Evolutionary conservation across 768 basidiomycete genomes (phyloP).

Genomic region (Macrolepiota fuliginosa): DNA sequence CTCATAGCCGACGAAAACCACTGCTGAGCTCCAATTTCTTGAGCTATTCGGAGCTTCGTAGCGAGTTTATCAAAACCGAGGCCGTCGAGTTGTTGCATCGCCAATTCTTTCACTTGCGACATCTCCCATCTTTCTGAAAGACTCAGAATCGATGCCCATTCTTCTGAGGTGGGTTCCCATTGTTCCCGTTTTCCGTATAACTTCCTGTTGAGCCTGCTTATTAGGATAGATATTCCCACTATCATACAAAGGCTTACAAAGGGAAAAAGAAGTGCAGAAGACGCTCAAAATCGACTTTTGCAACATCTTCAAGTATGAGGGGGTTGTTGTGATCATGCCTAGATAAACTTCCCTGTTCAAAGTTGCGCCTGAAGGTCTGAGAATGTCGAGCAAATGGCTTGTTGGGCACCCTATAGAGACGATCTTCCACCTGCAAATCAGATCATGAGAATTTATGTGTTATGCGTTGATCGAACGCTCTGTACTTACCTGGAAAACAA

Average conservation of each 20-base stretch:
- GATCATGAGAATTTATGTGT: not conserved
- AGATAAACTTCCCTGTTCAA: not conserved
- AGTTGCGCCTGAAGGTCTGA: not conserved
- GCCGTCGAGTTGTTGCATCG: not conserved
- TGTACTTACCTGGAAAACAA: slow-evolving; percentile 7
- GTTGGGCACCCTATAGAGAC: slow-evolving; percentile 5
- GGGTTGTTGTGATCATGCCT: slow-evolving; percentile 3
- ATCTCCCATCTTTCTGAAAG: slow-evolving; percentile 7
- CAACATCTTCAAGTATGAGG: not conserved
- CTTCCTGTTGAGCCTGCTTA: not conserved
- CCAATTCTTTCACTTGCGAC: not conserved
- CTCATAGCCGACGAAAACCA: slow-evolving; percentile 9
- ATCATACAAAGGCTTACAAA: not conserved
- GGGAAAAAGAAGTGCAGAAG: slow-evolving; percentile 7
- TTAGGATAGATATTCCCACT: not conserved
- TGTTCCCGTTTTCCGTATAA: not conserved
- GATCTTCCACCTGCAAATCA: not conserved
- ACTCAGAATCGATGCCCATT: slow-evolving; percentile 4
- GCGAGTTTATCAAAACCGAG: not conserved
- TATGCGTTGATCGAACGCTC: not conserved
- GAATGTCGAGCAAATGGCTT: slow-evolving; percentile 5
- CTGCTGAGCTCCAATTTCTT: not conserved
- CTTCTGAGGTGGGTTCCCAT: not conserved
- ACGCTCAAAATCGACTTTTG: not conserved
- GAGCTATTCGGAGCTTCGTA: not conserved